Conservation (phyloP, 768 basidiomycete genomes). For the Lactarius deliciosus region DNA sequence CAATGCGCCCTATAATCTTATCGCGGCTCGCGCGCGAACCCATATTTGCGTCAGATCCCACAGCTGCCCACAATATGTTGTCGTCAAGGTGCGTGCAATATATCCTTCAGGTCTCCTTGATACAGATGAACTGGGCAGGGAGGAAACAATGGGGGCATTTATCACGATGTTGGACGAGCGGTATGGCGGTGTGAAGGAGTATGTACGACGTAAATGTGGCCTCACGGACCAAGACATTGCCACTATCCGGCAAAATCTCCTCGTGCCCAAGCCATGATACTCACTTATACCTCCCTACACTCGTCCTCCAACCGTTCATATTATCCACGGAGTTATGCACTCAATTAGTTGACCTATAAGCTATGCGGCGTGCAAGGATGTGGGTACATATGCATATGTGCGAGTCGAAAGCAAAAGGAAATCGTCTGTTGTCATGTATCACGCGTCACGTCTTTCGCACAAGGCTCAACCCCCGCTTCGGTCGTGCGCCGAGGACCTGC, state of each 20-base stretch:
- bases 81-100: slow-evolving; percentile 60
- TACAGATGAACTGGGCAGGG: slow-evolving; percentile 40
- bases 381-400: neutral
- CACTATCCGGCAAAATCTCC: slow-evolving; percentile 57
- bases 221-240: slow-evolving; percentile 64
- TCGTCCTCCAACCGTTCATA: neutral
- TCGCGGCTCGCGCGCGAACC: slow-evolving; percentile 67
- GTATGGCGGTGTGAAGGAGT: slow-evolving; percentile 68
- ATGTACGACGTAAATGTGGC: slow-evolving; percentile 53
- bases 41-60: slow-evolving; percentile 66
- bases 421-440: neutral
- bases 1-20: slow-evolving; percentile 69
- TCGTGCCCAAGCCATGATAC: slow-evolving; percentile 32
- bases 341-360: slow-evolving; percentile 7
- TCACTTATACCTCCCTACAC: neutral
- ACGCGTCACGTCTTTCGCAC: slow-evolving; percentile 22
- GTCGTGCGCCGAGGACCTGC: slow-evolving; percentile 23
- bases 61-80: slow-evolving; percentile 82
- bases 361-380: slow-evolving; percentile 5
- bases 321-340: neutral
- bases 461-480: slow-evolving; percentile 28
- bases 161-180: slow-evolving; percentile 57
- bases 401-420: slow-evolving; percentile 1
- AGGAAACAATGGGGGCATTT: slow-evolving; percentile 76
- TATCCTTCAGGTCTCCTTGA: neutral